Base-by-base conservation (phyloP, 129 eudicot genomes). In the Artemisia tridentata region DNA sequence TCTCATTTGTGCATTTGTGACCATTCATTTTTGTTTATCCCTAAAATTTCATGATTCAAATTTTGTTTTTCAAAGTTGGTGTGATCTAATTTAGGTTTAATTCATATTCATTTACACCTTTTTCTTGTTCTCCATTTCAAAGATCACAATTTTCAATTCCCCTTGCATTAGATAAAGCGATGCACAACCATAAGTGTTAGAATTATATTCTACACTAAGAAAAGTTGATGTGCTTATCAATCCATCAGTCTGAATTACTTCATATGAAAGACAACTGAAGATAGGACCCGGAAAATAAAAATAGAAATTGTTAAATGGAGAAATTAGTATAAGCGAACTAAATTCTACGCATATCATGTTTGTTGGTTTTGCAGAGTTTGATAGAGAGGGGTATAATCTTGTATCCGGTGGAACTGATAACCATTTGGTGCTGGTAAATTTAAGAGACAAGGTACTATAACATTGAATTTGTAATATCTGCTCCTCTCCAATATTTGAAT, bases 381-480 rank as follows among this genome's bases (percentile, higher is more conserved):
- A 47, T 78, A n/a, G 88, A 84, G 77, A 79, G 38, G 82, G 96
- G 49, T 91, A 91, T 72, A 82, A 84, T 55, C 93, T 91, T 78
- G 97, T 91, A 15, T 91, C 97, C 25, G 97, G 97, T 69, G 97
- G 97, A 84, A 91, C 96, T 15, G 97, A 91, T 20, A 91, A 91
- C 87, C 96, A 91, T 86, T 82, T 91, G 73, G 93, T 91, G 72
- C 75, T 91, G 86, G 96, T 91, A 56, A 88, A 91, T 80, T 77
- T 91, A 52, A 80, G 77, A 84, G 79, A 91, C 71, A 91, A 86
- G 97, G 97, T 91, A 86, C 2, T 14, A 27, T 72, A 31, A 49
- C 11, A 11, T 48, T 67, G 12, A 31, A 48, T 38, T 38, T 38
- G 43, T 38, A 38, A 7, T 4, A 5, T 31, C 7, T 0, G 34